A percentile compares a stretch with the other conserved stretches of the same genome.
phyloP scores from a whole-genome alignment of 805 yeast genomes.

The Lachancea thermotolerans region DNA sequence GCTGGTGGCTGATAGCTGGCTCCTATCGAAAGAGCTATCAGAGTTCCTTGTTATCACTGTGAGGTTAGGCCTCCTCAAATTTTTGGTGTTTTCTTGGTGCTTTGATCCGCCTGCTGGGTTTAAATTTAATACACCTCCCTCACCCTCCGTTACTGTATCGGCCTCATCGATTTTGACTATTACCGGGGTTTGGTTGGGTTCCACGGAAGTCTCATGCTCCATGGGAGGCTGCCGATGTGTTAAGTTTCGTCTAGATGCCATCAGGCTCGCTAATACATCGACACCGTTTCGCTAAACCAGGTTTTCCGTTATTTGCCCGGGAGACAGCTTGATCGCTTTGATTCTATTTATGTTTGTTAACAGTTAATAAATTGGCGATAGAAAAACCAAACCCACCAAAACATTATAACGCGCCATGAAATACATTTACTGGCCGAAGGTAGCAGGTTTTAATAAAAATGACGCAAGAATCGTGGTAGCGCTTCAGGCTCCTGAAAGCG shows the following conservation, averaged over 20 bases:
- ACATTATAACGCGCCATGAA: background rate
- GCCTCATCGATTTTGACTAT: slow-evolving; percentile 3
- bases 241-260: slow-evolving; percentile 5
- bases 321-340: no score
- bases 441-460: background rate
- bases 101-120: background rate
- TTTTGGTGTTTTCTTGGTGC: background rate
- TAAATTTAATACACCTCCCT: background rate
- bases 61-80: slow-evolving; percentile 2
- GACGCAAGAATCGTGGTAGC: background rate
- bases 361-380: background rate
- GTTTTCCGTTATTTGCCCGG: background rate
- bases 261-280: background rate
- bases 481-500: background rate
- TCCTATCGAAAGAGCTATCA: background rate
- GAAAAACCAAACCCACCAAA: background rate
- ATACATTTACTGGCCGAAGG: slow-evolving; percentile 8
- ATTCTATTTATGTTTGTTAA: no score
- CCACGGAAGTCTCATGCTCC: background rate
- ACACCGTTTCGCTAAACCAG: background rate
- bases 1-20: slow-evolving; percentile 6
- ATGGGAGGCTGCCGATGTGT: background rate
- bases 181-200: background rate
- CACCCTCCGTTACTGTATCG: background rate
- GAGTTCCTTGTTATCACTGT: slow-evolving; percentile 1